Percentiles rank a stretch among this genome's conserved stretches.
Conservation (phyloP, 2,329 filamentous ascomycete genomes). For the Stagonosporopsis tanaceti region DNA sequence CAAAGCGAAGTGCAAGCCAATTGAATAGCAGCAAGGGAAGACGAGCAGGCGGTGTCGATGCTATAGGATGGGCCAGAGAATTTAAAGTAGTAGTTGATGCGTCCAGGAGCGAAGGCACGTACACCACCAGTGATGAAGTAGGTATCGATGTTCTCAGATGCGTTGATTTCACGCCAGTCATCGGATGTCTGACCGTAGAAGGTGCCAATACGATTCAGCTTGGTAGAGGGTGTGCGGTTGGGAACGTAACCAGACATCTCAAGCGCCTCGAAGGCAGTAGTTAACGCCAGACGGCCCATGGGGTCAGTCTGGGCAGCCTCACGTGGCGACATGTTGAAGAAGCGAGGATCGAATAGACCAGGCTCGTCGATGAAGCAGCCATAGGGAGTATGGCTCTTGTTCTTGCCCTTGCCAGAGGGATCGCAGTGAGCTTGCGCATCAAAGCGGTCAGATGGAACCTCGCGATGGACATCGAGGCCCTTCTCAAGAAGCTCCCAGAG, state of each 20-base stretch:
- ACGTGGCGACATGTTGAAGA: slow-evolving; percentile 87
- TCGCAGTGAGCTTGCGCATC: slow-evolving; percentile 75
- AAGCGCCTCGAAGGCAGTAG: slow-evolving; percentile 81
- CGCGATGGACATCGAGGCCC: slow-evolving; percentile 76
- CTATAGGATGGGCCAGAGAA: slow-evolving; percentile 76
- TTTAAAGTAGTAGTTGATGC: slow-evolving; percentile 80
- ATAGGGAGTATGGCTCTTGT: slow-evolving; percentile 78
- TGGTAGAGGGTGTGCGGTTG: slow-evolving; percentile 73
- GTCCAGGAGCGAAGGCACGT: slow-evolving; percentile 67
- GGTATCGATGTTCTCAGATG: slow-evolving; percentile 74
- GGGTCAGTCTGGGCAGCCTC: slow-evolving; percentile 83
- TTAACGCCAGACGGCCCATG: slow-evolving; percentile 78
- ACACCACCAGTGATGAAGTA: slow-evolving; percentile 72
- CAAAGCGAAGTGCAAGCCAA: slow-evolving; percentile 76
- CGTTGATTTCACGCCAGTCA: slow-evolving; percentile 80
- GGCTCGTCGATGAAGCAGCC: slow-evolving; percentile 80
- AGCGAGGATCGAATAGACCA: slow-evolving; percentile 79
- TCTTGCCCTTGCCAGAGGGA: slow-evolving; percentile 74
- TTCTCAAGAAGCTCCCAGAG: slow-evolving; percentile 79
- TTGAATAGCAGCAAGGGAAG: slow-evolving; percentile 75
- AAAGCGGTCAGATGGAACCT: slow-evolving; percentile 75
- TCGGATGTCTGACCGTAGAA: slow-evolving; percentile 80
- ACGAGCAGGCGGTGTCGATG: slow-evolving; percentile 81
- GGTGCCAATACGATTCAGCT: slow-evolving; percentile 70
- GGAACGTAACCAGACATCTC: slow-evolving; percentile 82